Base-by-base conservation (phyloP, 2,329 filamentous ascomycete genomes). In the Dissoconium aciculare region DNA sequence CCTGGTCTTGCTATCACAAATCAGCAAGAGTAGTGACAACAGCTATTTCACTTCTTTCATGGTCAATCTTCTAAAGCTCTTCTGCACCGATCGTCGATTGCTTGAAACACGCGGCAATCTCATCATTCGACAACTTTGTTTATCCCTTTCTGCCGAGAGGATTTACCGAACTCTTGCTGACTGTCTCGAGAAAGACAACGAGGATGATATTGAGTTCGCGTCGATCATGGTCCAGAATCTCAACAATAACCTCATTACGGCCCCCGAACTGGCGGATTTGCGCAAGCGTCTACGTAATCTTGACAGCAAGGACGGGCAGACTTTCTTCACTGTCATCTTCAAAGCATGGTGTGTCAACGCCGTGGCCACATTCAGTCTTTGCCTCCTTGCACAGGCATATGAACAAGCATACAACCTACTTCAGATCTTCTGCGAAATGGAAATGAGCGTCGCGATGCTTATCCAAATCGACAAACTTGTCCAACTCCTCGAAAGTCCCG, bases 211-310 rank as follows among this genome's bases (percentile, higher is more conserved):
- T 25, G 91, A 98, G 53, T 98, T 98, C 56, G 87, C 89, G 11
- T 94, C 87, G 52, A 95, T 98, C 46, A 98, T 98, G 89, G 84
- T 98, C 16, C 89, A 98, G 54, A 95, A 95, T 48, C 66, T 98
- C 31, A 98, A 98, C 60, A 98, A 98, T 56, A 98, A 98, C 47
- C 74, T 98, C 32, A 94, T 98, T 42, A 98, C 91, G 2, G 89
- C 91, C 0, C 89, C 91, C 1, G 85, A 98, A 55, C 64, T 98
- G 16, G 74, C 82, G 1, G 91, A 95, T 45, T 65, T 98, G 39
- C 74, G 89, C 27, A 94, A 93, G 54, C 67, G 89, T 26, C 62
- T 98, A 30, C 70, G 89, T 17, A 98, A 93, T 45, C 63, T 94
- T 2, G 89, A 98, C 53, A 83, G 78, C 6, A 85, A 75, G 59